phyloP scores from a whole-genome alignment of 2,329 filamentous ascomycete species.

The Colletotrichum sp. region DNA sequence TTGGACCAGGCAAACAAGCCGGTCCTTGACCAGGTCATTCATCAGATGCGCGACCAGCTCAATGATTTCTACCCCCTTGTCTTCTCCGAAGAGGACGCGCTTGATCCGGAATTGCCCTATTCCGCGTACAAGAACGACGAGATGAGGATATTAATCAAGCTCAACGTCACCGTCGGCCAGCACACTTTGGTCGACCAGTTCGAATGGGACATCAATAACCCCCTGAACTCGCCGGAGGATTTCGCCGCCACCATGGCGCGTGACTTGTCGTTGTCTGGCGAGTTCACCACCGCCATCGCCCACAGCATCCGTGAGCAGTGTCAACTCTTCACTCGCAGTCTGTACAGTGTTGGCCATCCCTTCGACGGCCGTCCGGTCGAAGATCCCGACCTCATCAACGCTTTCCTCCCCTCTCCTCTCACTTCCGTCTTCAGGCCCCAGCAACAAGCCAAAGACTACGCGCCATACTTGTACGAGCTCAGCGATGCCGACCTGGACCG shows the following conservation, averaged over 20 bases:
- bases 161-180: slow-evolving; percentile 96
- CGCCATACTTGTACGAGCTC: slow-evolving; percentile 92
- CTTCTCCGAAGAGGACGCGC: slow-evolving; percentile 85
- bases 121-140: slow-evolving; percentile 98
- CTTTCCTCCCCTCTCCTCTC: slow-evolving; percentile 86
- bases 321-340: slow-evolving; percentile 90
- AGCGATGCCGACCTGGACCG: slow-evolving; percentile 89
- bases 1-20: slow-evolving; percentile 64
- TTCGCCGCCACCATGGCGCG: slow-evolving; percentile 89
- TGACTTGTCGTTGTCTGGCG: slow-evolving; percentile 89
- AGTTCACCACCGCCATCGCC: slow-evolving; percentile 96
- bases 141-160: slow-evolving; percentile 94
- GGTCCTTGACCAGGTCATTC: slow-evolving; percentile 63
- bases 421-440: slow-evolving; percentile 85
- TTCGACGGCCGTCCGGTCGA: slow-evolving; percentile 95
- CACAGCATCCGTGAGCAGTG: slow-evolving; percentile 97
- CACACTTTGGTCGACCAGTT: slow-evolving; percentile 97
- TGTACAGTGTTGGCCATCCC: slow-evolving; percentile 92
- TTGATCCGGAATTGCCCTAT: slow-evolving; percentile 90
- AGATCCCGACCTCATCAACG: slow-evolving; percentile 84
- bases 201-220: slow-evolving; percentile 98
- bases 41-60: slow-evolving; percentile 86
- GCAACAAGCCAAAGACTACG: slow-evolving; percentile 92
- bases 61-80: slow-evolving; percentile 93
- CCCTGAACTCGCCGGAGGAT: slow-evolving; percentile 90